These are phyloP conservation scores for Backusella morwellensis DNA, from an alignment of 192 early-diverging fungal genomes.

Conservation along the genomic window DNA sequence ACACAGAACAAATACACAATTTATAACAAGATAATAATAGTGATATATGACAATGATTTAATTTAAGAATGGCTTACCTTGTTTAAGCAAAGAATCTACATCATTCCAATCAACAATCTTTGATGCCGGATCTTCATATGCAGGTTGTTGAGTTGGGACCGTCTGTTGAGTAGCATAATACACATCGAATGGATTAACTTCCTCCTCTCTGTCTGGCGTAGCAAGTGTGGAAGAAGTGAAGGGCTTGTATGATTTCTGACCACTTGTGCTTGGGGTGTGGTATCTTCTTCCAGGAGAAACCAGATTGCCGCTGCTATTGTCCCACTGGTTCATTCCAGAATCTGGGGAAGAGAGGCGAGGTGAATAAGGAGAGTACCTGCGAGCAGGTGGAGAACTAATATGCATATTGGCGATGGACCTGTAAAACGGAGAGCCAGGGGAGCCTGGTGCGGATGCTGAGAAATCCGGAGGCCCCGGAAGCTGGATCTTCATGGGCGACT, in stretches of 20 bases:
- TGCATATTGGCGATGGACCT: conserved; percentile 36
- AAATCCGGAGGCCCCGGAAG: conserved; percentile 17
- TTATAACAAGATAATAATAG: no score
- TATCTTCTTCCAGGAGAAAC: not conserved
- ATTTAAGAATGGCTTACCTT: not conserved
- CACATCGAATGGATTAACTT: conserved; percentile 18
- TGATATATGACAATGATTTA: not conserved
- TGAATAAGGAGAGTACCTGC: conserved; percentile 17
- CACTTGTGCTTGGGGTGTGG: not conserved
- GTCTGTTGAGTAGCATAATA: not conserved
- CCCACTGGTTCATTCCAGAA: conserved; percentile 3
- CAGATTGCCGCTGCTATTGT: not conserved
- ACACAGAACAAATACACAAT: not conserved
- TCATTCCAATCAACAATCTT: not conserved
- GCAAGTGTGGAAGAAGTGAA: conserved; percentile 24
- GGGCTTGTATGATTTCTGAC: conserved; percentile 19
- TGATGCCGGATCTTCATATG: not conserved
- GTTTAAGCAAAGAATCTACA: not conserved
- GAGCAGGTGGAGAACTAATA: conserved; percentile 33
- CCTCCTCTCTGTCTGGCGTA: conserved; percentile 21
- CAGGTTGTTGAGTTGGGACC: not conserved
- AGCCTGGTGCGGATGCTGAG: conserved; percentile 19
- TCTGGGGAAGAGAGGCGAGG: conserved; percentile 28
- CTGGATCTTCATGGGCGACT: conserved; percentile 9
- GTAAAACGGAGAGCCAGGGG: conserved; percentile 7